A percentile compares a stretch with the other conserved stretches of the same genome.
phyloP scores from a whole-genome alignment of 257 asterid species.

The Gentiana macrophylla region DNA sequence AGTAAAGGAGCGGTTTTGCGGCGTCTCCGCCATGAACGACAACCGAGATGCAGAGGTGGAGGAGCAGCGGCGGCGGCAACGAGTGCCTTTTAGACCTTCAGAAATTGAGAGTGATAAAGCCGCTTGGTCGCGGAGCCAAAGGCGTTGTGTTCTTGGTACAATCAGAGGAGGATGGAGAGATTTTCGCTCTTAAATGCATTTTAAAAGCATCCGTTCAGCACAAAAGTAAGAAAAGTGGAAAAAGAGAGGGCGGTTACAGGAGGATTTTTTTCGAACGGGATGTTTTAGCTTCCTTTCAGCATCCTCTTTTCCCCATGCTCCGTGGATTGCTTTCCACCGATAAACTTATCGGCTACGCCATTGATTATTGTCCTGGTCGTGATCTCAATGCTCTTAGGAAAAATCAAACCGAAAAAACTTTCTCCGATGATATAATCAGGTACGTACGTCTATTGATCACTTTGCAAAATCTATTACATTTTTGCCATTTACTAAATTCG shows the following conservation, averaged over 20 bases:
- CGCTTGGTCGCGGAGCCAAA: conserved; percentile 92
- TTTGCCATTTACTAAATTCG: not conserved
- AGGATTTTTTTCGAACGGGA: conserved; percentile 51
- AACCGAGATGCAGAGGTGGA: not conserved
- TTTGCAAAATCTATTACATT: not conserved
- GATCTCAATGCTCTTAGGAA: conserved; percentile 61
- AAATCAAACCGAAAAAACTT: conserved; percentile 73
- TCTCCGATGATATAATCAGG: conserved; percentile 87
- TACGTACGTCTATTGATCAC: conserved; percentile 1
- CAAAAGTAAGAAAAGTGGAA: not conserved
- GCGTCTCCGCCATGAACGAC: no score
- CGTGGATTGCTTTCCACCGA: conserved; percentile 61
- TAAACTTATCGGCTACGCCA: conserved; percentile 64
- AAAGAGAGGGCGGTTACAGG: conserved; percentile 23
- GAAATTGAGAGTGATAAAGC: conserved; percentile 42
- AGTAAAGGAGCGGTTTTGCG: not conserved
- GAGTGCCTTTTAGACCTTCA: conserved; percentile 24
- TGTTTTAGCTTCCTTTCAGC: conserved; percentile 39
- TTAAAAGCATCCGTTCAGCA: conserved; percentile 48
- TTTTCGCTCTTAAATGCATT: conserved; percentile 63
- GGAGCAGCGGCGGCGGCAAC: not conserved
- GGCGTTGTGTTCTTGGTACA: conserved; percentile 75
- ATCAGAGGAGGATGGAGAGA: conserved; percentile 30
- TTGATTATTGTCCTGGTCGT: conserved; percentile 86
- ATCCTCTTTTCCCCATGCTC: conserved; percentile 77